phyloP scores from a whole-genome alignment of 163 green algal genomes.

The Scenedesmus sp. region DNA sequence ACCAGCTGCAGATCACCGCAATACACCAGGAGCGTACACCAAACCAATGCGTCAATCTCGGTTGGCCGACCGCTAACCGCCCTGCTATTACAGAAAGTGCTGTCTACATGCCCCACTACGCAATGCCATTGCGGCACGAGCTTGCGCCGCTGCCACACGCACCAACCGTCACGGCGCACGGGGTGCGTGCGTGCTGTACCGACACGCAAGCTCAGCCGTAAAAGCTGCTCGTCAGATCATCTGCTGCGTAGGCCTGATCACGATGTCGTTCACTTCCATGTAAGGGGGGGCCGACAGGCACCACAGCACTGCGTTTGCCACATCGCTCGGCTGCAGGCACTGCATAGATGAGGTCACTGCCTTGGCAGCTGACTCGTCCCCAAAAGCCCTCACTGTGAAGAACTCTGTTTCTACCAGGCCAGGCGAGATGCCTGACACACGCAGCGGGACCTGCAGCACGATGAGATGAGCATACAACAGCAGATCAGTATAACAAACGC shows the following conservation, averaged over 20 bases:
- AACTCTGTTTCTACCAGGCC: slow-evolving; percentile 84
- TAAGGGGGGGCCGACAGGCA: slow-evolving; percentile 73
- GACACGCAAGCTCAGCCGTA: not conserved
- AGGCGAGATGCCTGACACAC: slow-evolving; percentile 80
- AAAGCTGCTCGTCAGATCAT: slow-evolving; percentile 56
- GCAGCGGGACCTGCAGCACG: slow-evolving; percentile 61
- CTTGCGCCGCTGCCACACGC: too few species aligned
- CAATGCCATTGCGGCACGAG: too few species aligned
- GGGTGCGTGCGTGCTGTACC: not conserved
- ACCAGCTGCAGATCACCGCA: too few species aligned
- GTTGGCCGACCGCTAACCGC: too few species aligned
- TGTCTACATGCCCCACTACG: too few species aligned
- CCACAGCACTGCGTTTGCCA: slow-evolving; percentile 76
- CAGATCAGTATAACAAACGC: not conserved
- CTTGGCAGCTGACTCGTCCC: slow-evolving; percentile 17
- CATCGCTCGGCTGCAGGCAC: slow-evolving; percentile 69
- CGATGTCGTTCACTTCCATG: slow-evolving; percentile 82
- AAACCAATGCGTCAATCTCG: too few species aligned
- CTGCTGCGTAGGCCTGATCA: slow-evolving; percentile 76
- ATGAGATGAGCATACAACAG: not conserved
- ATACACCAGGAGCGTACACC: too few species aligned
- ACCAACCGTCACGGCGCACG: too few species aligned
- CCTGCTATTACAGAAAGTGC: too few species aligned
- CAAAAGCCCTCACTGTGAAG: slow-evolving; percentile 60
- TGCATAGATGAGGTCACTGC: slow-evolving; percentile 42